Conservation (phyloP, 2,329 filamentous ascomycete species). For the Coniochaeta hoffmannii region DNA sequence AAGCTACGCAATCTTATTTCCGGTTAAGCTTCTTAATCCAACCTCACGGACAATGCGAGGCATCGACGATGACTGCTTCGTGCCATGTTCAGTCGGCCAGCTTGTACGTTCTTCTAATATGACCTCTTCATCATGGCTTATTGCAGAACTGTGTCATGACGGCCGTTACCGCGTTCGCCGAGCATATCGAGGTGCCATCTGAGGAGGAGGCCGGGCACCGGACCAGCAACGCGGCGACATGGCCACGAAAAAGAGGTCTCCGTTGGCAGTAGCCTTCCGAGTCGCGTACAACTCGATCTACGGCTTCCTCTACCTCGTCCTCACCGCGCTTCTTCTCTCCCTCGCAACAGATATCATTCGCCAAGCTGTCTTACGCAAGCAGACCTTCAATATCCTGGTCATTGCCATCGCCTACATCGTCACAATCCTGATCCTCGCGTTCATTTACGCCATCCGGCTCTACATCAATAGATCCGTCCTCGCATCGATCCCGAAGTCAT, state of each 20-base stretch:
- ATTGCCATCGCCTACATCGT: constrained; percentile 69
- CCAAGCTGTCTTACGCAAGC: constrained; percentile 59
- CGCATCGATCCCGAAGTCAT: constrained; percentile 75
- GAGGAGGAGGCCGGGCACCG: background rate
- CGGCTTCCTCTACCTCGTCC: constrained; percentile 64
- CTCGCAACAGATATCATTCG: constrained; percentile 76
- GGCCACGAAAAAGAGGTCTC: constrained; percentile 26
- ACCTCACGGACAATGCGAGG: background rate
- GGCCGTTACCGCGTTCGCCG: background rate
- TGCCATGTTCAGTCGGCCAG: background rate
- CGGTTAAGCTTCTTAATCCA: background rate
- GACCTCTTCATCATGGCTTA: background rate
- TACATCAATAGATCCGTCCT: constrained; percentile 79
- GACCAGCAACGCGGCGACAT: constrained; percentile 3
- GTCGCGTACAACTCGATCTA: constrained; percentile 79
- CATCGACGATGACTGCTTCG: background rate
- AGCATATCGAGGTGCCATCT: background rate
- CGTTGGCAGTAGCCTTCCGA: constrained; percentile 55
- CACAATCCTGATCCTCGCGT: constrained; percentile 59
- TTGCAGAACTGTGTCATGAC: background rate
- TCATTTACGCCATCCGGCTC: constrained; percentile 77
- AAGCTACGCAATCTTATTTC: background rate
- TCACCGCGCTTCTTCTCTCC: constrained; percentile 66
- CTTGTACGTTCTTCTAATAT: background rate
- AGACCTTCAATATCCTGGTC: constrained; percentile 76